phyloP scores from a whole-genome alignment of 2,329 filamentous ascomycete species.

The Stagonosporopsis rhizophila region DNA sequence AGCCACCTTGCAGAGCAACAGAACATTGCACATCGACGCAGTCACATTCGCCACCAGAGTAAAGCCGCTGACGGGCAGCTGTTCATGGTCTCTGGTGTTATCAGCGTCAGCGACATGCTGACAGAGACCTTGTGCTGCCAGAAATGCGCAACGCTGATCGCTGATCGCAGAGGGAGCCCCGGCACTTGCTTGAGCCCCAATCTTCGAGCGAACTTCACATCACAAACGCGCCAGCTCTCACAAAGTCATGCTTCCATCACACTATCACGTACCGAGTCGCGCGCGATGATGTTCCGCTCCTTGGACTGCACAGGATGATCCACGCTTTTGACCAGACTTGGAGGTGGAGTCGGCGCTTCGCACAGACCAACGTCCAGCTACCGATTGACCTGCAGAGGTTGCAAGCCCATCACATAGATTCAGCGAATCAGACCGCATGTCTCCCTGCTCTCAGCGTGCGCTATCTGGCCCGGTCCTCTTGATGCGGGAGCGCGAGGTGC shows the following conservation, averaged over 20 bases:
- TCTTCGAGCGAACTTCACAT: not conserved
- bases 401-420: conserved; percentile 36
- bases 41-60: not conserved
- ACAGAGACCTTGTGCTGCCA: conserved; percentile 10
- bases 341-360: conserved; percentile 41
- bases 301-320: conserved; percentile 18
- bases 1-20: not conserved
- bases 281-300: conserved; percentile 15
- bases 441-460: conserved; percentile 22
- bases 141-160: conserved; percentile 1
- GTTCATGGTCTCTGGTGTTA: not conserved
- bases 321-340: conserved; percentile 15
- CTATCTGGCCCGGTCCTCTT: conserved; percentile 33
- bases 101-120: conserved; percentile 9
- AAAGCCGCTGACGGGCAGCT: not conserved
- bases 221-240: not conserved
- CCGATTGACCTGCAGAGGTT: conserved; percentile 24
- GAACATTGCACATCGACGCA: not conserved
- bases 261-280: conserved; percentile 34
- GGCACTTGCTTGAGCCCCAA: not conserved
- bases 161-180: not conserved
- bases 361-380: conserved; percentile 29
- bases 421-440: conserved; percentile 28
- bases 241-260: conserved; percentile 36
- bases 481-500: conserved; percentile 27